phyloP scores from a whole-genome alignment of 306 rosid species.

The Sophora flavescens region DNA sequence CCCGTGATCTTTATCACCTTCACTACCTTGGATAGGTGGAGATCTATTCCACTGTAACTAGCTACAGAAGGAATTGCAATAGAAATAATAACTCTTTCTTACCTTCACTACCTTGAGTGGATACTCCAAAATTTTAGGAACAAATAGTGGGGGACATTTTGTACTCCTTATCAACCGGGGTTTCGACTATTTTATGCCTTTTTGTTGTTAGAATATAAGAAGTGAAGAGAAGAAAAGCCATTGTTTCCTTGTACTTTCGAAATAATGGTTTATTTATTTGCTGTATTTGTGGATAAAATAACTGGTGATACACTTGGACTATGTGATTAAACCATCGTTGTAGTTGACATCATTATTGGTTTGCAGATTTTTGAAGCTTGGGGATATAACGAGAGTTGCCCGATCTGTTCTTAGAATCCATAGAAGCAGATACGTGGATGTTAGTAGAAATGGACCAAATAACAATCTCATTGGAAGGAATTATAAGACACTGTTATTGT shows the following conservation, averaged over 20 bases:
- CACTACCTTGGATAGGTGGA: constrained; percentile 1
- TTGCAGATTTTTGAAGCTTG: constrained; percentile 82
- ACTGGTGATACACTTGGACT: constrained; percentile 16
- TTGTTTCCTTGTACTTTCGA: constrained; percentile 19
- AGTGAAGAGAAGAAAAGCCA: constrained; percentile 30
- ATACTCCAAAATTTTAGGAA: constrained; percentile 32
- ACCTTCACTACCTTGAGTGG: neutral
- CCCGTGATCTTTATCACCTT: constrained; percentile 37
- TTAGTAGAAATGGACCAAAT: constrained; percentile 59
- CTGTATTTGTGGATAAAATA: constrained; percentile 8
- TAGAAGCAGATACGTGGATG: constrained; percentile 50
- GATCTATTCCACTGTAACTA: constrained; percentile 11
- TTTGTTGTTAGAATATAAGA: neutral
- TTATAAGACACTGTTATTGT: constrained; percentile 1
- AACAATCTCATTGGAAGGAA: constrained; percentile 34
- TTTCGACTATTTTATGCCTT: neutral
- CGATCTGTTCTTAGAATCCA: constrained; percentile 53
- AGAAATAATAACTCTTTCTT: neutral
- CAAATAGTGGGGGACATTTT: neutral
- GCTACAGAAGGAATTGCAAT: neutral
- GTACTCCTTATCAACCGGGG: neutral
- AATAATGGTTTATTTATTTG: constrained; percentile 6
- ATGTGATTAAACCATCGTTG: constrained; percentile 24
- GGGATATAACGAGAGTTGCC: constrained; percentile 58
- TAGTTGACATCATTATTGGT: constrained; percentile 37